A percentile compares a stretch with the other conserved stretches of the same genome.
These are phyloP conservation scores for Phlebiopsis gigantea DNA, from an alignment of 768 basidiomycete species.

Conservation along the genomic window DNA sequence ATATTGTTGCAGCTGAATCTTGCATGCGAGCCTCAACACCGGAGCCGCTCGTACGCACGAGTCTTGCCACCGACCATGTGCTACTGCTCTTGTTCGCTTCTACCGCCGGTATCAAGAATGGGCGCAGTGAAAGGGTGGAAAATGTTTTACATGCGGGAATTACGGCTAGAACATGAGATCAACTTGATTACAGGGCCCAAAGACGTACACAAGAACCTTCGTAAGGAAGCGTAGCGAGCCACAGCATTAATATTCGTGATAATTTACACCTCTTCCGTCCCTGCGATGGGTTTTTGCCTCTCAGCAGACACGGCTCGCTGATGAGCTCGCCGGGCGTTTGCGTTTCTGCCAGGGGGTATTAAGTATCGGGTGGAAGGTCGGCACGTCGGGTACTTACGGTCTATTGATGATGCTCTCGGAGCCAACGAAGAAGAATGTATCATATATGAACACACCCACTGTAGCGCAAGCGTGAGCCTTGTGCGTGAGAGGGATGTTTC, in stretches of 20 bases:
- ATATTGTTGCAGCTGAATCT: no score
- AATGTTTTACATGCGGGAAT: no score
- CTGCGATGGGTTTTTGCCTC: neutral
- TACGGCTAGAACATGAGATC: no score
- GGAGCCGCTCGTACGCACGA: no score
- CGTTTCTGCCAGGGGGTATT: neutral
- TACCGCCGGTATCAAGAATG: no score
- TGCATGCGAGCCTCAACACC: no score
- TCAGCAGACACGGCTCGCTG: neutral
- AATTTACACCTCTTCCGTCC: neutral
- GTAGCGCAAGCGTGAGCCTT: neutral
- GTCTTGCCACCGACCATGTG: no score
- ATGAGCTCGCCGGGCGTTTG: neutral
- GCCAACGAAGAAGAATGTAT: conserved; percentile 51
- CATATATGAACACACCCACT: conserved; percentile 51
- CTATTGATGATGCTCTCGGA: conserved; percentile 48
- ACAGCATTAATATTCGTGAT: neutral
- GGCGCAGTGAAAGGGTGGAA: no score
- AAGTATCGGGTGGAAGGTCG: neutral
- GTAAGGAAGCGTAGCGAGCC: neutral
- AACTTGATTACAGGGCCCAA: neutral
- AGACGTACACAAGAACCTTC: neutral
- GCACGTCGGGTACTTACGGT: conserved; percentile 34
- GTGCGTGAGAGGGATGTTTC: neutral
- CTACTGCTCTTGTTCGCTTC: no score